Conservation (phyloP, 306 rosid genomes). For the Castanopsis chinensis region DNA sequence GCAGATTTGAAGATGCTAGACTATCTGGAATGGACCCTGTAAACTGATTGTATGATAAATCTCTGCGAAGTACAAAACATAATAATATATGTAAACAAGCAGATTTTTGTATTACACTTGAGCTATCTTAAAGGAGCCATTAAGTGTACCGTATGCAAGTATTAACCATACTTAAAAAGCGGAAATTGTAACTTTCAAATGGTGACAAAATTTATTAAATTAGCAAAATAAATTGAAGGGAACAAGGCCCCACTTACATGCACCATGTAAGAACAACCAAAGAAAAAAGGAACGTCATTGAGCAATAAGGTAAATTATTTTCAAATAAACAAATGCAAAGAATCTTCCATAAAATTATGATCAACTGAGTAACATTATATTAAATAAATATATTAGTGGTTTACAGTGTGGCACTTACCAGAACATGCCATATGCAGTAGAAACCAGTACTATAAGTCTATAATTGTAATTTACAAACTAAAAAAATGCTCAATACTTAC, state of each 20-base stretch:
- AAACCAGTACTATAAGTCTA: neutral
- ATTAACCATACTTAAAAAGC: too few species aligned
- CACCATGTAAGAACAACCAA: neutral
- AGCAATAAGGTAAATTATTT: neutral
- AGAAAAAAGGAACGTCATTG: neutral
- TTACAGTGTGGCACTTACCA: constrained; percentile 4
- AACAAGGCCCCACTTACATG: neutral
- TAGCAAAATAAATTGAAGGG: neutral
- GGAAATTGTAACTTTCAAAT: neutral
- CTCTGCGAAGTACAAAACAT: constrained; percentile 47
- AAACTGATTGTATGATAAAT: constrained; percentile 77
- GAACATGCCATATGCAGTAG: neutral
- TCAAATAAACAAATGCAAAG: neutral
- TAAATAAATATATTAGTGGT: neutral
- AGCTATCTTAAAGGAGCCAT: neutral
- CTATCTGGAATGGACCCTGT: constrained; percentile 80
- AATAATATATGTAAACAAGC: neutral
- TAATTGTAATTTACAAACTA: constrained; percentile 10
- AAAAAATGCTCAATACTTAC: constrained; percentile 52
- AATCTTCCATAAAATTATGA: neutral
- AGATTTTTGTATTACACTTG: neutral
- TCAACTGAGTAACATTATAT: constrained; percentile 8
- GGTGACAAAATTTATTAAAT: neutral
- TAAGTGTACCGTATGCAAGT: neutral
- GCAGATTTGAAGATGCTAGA: constrained; percentile 67